Base-by-base conservation (phyloP, 169 alveolate genomes). In the Cryptosporidium felis region DNA sequence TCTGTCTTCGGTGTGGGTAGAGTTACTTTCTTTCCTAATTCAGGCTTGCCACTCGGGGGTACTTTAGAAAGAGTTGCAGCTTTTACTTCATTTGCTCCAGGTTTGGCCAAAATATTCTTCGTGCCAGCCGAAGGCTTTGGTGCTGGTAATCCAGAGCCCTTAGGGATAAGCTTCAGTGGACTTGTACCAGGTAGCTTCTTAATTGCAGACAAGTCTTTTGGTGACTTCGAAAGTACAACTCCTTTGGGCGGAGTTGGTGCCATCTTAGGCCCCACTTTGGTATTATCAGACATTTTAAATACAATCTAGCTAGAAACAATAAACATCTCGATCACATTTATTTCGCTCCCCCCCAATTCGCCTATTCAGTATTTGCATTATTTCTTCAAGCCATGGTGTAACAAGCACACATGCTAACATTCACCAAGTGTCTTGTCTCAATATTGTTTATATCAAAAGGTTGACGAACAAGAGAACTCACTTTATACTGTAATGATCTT, bases 401-500 rank as follows among this genome's bases (percentile, higher is more conserved):
- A 0, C 28, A 21, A 56, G 32, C 63, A 56, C 63, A 56, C 63
- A 53, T 53, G 63, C 44, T 56, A 56, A 28, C 63, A 3, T 26
- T 8, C 63, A 2, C 28, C 3, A 1, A 5, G 36, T 26, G 63
- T 56, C 63, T 56, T 56, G 63, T 56, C 63, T 56, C n/a, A n/a
- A n/a, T n/a, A n/a, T n/a, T n/a, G n/a, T n/a, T n/a, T n/a, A n/a
- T n/a, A n/a, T n/a, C n/a, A n/a, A n/a, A n/a, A n/a, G n/a, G n/a
- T n/a, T n/a, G n/a, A n/a, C n/a, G n/a, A n/a, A n/a, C n/a, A n/a
- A n/a, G n/a, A n/a, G n/a, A n/a, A n/a, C n/a, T n/a, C n/a, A n/a
- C n/a, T n/a, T n/a, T n/a, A n/a, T n/a, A n/a, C n/a, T n/a, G n/a
- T n/a, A n/a, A n/a, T n/a, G n/a, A n/a, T n/a, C n/a, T n/a, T n/a